Base-by-base conservation (phyloP, 495 filamentous ascomycete species). In the Podospora sp. region DNA sequence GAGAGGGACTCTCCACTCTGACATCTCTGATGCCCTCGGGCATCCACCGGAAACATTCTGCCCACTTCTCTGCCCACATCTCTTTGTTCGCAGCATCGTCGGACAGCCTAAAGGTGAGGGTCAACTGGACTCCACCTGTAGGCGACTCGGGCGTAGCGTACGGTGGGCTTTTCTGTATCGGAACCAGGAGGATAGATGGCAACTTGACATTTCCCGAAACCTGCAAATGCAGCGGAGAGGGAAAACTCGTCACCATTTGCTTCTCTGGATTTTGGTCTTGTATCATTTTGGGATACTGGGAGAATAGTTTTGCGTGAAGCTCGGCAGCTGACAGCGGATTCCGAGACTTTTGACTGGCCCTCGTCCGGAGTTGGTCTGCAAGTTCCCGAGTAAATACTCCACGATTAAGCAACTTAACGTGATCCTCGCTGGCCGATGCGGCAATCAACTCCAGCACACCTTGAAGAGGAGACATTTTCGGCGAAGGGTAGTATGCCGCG, bases 11-110 rank as follows among this genome's bases (percentile, higher is more conserved):
- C 25, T 84, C 80, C 59, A 82, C 77, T 72, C 78, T 81, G 27
- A 81, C 75, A 55, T 82, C 82, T 68, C 64, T 74, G 72, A 84
- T 77, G n/a, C 78, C 80, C 67, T 78, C 79, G 33, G 82, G 82
- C 78, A 84, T 81, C 66, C 74, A 77, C n/a, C 82, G 78, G 62
- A 84, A 73, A 79, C 81, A 84, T 69, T 84, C 82, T 61, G 76
- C 73, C 82, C 81, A 83, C 63, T 67, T 77, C 40, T 83, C 82
- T 46, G 76, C 73, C 82, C 81, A 83, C 63, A 66, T 77, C 40
- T 83, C 82, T 46, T 76, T 58, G 66, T 76, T 77, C 68, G 79
- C 68, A 35, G 70, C 67, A 7, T 81, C 81, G 29, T 81, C 77
- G 6, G 78, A 74, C 52, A 84, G 63, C 29, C 77, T 70, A 71